Conservation (phyloP, 306 rosid species). For the Begonia masoniana region DNA sequence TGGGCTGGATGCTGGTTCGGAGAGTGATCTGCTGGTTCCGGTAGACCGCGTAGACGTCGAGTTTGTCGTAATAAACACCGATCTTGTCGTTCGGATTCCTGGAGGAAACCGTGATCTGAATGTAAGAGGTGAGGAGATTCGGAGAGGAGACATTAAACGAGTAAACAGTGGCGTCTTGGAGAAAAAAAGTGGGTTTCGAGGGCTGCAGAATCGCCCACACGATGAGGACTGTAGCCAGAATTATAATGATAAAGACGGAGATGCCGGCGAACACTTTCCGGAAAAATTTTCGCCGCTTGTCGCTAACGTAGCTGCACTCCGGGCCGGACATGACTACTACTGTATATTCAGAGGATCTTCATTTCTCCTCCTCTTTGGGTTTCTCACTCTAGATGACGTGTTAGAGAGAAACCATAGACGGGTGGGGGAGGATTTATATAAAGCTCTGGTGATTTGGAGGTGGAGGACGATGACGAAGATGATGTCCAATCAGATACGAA, state of each 20-base stretch:
- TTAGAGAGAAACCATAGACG: no score
- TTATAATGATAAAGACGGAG: conserved; percentile 38
- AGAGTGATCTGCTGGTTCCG: conserved; percentile 63
- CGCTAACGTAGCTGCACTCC: conserved; percentile 40
- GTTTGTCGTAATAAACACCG: conserved; percentile 84
- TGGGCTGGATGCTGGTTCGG: conserved; percentile 52
- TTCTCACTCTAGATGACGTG: no score
- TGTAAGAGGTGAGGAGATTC: conserved; percentile 47
- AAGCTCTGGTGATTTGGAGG: no score
- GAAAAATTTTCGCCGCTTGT: conserved; percentile 1
- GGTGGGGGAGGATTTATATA: no score
- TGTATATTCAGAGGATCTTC: no score
- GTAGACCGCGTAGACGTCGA: conserved; percentile 47
- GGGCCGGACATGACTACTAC: conserved; percentile 28
- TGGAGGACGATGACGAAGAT: no score
- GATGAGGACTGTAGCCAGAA: conserved; percentile 39
- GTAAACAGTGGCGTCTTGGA: conserved; percentile 74
- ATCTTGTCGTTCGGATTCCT: conserved; percentile 75
- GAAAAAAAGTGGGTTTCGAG: conserved; percentile 54
- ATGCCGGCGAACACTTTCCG: conserved; percentile 22
- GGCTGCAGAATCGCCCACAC: conserved; percentile 74
- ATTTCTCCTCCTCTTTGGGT: no score
- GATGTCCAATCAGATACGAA: no score
- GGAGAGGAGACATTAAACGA: conserved; percentile 63
- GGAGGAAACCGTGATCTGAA: conserved; percentile 59